Evolutionary conservation across 2,329 filamentous ascomycete genomes (phyloP).

Genomic region (Niveomyces coronatus): DNA sequence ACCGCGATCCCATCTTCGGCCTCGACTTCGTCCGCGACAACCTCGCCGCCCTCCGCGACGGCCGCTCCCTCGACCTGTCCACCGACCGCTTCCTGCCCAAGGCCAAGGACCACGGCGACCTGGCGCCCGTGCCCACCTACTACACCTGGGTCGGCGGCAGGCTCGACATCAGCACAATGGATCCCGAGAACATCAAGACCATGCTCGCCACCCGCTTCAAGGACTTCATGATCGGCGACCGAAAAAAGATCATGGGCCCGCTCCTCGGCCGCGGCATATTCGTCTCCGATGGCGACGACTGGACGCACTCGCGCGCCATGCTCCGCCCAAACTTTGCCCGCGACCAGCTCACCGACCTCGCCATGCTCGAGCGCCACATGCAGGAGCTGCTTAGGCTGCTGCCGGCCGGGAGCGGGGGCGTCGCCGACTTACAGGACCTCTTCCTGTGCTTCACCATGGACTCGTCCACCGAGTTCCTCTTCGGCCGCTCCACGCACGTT

Average conservation of each 20-base stretch:
- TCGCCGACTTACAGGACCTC: conserved; percentile 34
- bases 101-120: too few relatives aligned
- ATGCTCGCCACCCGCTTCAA: conserved; percentile 12
- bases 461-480: conserved; percentile 42
- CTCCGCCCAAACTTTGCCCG: conserved; percentile 17
- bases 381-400: conserved; percentile 22
- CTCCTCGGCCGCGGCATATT: conserved; percentile 31
- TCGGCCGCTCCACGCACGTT: conserved; percentile 25
- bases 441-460: conserved; percentile 40
- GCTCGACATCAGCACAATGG: conserved; percentile 10
- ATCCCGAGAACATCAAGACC: conserved; percentile 12
- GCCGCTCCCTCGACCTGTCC: neutral
- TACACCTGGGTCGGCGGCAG: conserved; percentile 3
- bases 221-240: conserved; percentile 9
- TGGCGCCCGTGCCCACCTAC: conserved; percentile 4
- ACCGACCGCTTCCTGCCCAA: neutral
- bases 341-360: conserved; percentile 15
- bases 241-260: conserved; percentile 11
- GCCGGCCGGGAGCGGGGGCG: neutral
- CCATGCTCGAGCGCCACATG: conserved; percentile 16
- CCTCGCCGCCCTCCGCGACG: neutral
- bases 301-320: conserved; percentile 25
- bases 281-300: conserved; percentile 24
- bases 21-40: neutral
- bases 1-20: conserved; percentile 5